Evolutionary conservation across 257 asterid species (phyloP), one percentile per base, ranked within the genome.

Genomic region (Nicotiana tabacum): DNA sequence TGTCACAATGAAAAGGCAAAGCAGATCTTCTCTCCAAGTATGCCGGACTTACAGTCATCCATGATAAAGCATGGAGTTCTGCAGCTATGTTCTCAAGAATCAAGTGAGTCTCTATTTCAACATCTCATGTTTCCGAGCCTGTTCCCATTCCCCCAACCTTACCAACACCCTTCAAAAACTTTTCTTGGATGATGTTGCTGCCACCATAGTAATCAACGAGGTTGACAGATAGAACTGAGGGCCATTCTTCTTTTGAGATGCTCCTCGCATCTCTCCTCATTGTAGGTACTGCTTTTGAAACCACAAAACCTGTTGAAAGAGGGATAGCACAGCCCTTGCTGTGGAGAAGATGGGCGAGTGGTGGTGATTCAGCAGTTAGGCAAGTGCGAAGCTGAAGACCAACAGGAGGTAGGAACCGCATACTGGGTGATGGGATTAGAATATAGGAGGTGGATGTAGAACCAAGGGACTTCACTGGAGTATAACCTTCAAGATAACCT

Each of bases 321-420:
- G 99, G 97, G 81, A 93, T 88, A 4, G 98, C 99, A 9, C 98
- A 93, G 35, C 99, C 99, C 89, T 93, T 94, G 89, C 98, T 96
- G 84, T 96, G 99, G 74, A 96, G 90, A 66, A 96, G 98, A 84
- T 94, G 99, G 66, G 98, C 99, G 0, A 96, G 93, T 53, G 98
- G 99, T 33, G 99, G 99, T 66, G 99, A 96, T 83, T 92, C 98
- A 13, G 99, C 97, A 56, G 98, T 96, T 79, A 96, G 97, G 77
- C 95, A 93, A 8, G 98, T 96, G 1, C 96, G 98, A 55, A 96
- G 97, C 90, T 96, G 99, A 66, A 94, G 95, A 76, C 89, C 79
- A 29, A 91, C 81, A 2, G 98, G 98, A 68, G 99, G 98, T 55
- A 96, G 93, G 83, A 93, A 96, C 18, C 98, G 96, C 91, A 92